phyloP scores from a whole-genome alignment of 2,329 filamentous ascomycete species.

The Teratosphaeria nubilosa region DNA sequence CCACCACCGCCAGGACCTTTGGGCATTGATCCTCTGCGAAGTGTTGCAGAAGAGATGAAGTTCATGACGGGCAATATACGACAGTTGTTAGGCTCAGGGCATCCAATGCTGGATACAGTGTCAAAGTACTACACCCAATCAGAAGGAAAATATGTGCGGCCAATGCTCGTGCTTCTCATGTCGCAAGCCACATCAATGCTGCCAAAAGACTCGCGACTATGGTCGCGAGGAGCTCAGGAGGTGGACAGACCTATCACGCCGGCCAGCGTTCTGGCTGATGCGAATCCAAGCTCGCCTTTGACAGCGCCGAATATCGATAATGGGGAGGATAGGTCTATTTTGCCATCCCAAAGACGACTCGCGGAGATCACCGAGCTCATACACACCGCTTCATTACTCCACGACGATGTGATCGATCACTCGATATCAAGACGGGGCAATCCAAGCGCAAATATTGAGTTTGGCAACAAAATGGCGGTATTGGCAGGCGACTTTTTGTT shows the following conservation, averaged over 20 bases:
- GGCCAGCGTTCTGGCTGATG: slow-evolving; percentile 59
- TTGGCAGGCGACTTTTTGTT: slow-evolving; percentile 94
- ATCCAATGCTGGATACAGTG: slow-evolving; percentile 86
- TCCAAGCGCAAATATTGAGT: slow-evolving; percentile 84
- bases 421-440: slow-evolving; percentile 73
- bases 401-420: slow-evolving; percentile 97
- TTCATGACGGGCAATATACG: slow-evolving; percentile 89
- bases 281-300: slow-evolving; percentile 61
- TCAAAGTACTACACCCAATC: slow-evolving; percentile 97
- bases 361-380: slow-evolving; percentile 97
- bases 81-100: slow-evolving; percentile 84
- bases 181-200: slow-evolving; percentile 81
- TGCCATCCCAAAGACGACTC: slow-evolving; percentile 83
- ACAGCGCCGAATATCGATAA: slow-evolving; percentile 40
- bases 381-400: slow-evolving; percentile 88
- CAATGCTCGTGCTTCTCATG: slow-evolving; percentile 92
- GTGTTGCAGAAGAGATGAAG: slow-evolving; percentile 94
- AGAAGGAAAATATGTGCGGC: slow-evolving; percentile 93
- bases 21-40: slow-evolving; percentile 75
- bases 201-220: slow-evolving; percentile 47
- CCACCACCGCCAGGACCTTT: slow-evolving; percentile 56
- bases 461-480: slow-evolving; percentile 99
- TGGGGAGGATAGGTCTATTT: slow-evolving; percentile 54
- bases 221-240: slow-evolving; percentile 16
- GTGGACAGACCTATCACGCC: slow-evolving; percentile 55